Base-by-base conservation (phyloP, 768 basidiomycete species). In the Russula dissimulans region DNA sequence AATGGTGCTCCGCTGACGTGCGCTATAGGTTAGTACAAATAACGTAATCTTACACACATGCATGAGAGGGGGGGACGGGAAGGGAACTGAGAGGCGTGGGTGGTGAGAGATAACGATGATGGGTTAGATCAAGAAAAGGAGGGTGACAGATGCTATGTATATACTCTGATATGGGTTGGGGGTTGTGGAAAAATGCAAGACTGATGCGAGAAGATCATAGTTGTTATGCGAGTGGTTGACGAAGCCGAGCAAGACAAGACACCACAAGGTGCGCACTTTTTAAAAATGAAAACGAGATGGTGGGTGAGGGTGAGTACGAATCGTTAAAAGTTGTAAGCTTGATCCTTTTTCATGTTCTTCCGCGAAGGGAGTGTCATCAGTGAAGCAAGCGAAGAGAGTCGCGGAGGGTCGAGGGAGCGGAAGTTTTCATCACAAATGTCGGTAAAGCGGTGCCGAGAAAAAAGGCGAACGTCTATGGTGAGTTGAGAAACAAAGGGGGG, bases 21-120 rank as follows among this genome's bases (percentile, higher is more conserved):
- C 29, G 57, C 54, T 48, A 62, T 62, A 65, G 64, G 34, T 61
- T 62, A 64, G 60, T 62, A 65, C 56, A 63, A 64, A 64, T 66
- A 64, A 64, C 65, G 56, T 56, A 58, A 50, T 61, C 62, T 48
- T 64, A 64, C 65, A 61, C 62, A 59, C 61, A 54, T 46, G 47
- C 51, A 44, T 60, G 58, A 38, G 38, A 55, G 42, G 53, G 38
- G 57, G 61, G 6, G 59, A 32, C 5, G 26, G 47, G 34, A 45
- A 46, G 56, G 41, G 47, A 15, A 14, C 39, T 41, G 39, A 56
- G 31, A 43, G 43, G 5, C 32, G 15, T 56, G 42, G 58, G 54
- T 60, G 54, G 56, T 61, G 45, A 59, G 51, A 36, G 51, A 31
- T 46, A 61, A 56, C 49, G 59, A 65, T 59, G 54, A 55, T 62